Percentiles rank a stretch among this genome's conserved stretches.
Conservation (phyloP, 2,329 filamentous ascomycete genomes). For the Blastomyces parvus region DNA sequence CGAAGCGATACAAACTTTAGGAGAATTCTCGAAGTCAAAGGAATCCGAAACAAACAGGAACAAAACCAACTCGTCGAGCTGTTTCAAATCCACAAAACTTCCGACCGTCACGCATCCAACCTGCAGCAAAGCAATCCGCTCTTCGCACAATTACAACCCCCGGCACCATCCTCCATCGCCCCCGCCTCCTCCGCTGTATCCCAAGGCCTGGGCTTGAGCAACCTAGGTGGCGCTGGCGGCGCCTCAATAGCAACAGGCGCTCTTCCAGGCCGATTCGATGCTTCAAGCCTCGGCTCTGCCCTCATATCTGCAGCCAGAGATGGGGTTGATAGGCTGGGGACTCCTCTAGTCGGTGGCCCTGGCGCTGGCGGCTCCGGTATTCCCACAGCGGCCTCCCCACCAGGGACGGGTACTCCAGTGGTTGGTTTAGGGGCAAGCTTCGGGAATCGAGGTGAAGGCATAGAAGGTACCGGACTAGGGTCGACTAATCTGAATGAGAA, state of each 20-base stretch:
- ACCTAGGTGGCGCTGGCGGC: constrained; percentile 36
- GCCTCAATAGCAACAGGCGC: constrained; percentile 33
- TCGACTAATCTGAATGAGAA: constrained; percentile 82
- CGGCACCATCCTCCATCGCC: constrained; percentile 16
- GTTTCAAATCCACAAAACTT: constrained; percentile 74
- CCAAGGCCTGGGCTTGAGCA: constrained; percentile 38
- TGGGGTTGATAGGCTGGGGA: constrained; percentile 67
- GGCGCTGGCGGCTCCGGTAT: constrained; percentile 25
- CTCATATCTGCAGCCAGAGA: constrained; percentile 81
- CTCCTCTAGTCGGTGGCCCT: constrained; percentile 31
- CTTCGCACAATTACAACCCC: constrained; percentile 51
- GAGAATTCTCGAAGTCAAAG: constrained; percentile 93
- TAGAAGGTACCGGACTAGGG: constrained; percentile 31
- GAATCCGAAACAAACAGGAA: constrained; percentile 69
- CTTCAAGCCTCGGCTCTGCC: constrained; percentile 73
- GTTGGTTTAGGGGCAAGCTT: constrained; percentile 17
- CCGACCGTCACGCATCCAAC: constrained; percentile 52
- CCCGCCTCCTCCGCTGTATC: constrained; percentile 32
- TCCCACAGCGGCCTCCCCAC: constrained; percentile 16
- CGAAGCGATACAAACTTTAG: constrained; percentile 89
- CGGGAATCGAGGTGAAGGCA: constrained; percentile 17
- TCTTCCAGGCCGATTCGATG: constrained; percentile 60
- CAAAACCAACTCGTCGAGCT: constrained; percentile 76
- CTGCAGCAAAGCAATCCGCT: constrained; percentile 62
- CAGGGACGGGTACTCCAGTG: constrained; percentile 20